Base-by-base conservation (phyloP, 2,329 filamentous ascomycete genomes). In the Cryphonectria radicalis region DNA sequence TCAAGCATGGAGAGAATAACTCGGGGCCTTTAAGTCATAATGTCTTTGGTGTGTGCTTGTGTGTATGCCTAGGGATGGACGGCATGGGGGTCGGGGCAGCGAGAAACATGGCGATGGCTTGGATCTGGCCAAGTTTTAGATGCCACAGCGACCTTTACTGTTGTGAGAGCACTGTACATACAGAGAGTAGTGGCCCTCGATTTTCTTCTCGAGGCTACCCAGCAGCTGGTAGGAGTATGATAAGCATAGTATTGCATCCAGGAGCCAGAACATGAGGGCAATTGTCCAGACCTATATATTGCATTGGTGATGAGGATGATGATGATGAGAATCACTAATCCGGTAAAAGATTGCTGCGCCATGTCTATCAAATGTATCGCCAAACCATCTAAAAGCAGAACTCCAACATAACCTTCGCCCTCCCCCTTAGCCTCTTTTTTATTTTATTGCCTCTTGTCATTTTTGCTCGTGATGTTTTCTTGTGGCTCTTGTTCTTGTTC, bases 311-410 rank as follows among this genome's bases (percentile, higher is more conserved):
- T 22, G 11, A 35, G 5, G 11, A 53, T 65, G 42, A 50, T 53
- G 13, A 46, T 62, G 25, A 19, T 22, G 22, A 62, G 59, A 62
- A 37, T 8, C 46, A 50, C 22, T n/a, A 8, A 50, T 22, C n/a
- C 3, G n/a, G 46, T 46, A 8, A 50, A n/a, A 50, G 17, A 22
- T n/a, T 50, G 46, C 17, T 40, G 35, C 35, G 64, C 64, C 46
- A 14, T 28, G 64, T 66, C 50, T 66, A 66, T 59, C 35, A 10
- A 42, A 55, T 40, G 35, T 22, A 37, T 17, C 13, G n/a, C 50
- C 53, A 13, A 8, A n/a, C 65, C 35, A 60, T 59, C 65, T 59
- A 25, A 67, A 57, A 43, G 53, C 42, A 40, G 4, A 57, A 67
- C 64, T 19, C 64, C 64, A 22, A n/a, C 13, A 37, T 55, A 19